Evolutionary conservation across 148 eudicot genomes (phyloP), one percentile per base, ranked within the genome.

Genomic region (Camellia sinensis): DNA sequence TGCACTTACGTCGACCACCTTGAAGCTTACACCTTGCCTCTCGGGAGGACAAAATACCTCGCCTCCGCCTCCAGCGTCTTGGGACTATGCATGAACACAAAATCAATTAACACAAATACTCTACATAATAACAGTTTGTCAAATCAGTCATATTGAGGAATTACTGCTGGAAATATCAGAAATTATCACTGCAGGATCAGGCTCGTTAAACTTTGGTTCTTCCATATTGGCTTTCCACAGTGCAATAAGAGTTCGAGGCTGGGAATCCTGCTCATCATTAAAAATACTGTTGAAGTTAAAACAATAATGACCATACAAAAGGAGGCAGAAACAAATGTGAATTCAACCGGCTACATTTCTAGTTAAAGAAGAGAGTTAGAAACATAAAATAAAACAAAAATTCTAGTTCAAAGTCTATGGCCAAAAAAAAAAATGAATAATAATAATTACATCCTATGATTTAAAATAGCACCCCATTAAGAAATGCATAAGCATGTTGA

Each of bases 141-240:
- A 67, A 46, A 19, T 67, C 56, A 62, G 76, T 80, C 12, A 70
- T 53, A 80, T 75, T 45, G 80, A 74, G 67, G 65, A 82, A 84
- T 88, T 96, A 92, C 97, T 94, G 77, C 75, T 84, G 37, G 98
- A 83, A 76, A 85, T 73, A 84, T 95, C 97, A 19, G 92, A 80
- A 52, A 93, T 84, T 79, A 89, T 64, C 40, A 91, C 98, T 11
- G 97, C 78, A 52, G 95, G 90, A 87, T 94, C 97, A 68, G 89
- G 79, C 82, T 80, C 92, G 85, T 82, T 86, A 74, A 88, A 89
- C 48, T 86, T 85, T 13, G 95, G 95, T 77, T 97, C 97, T 74
- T 91, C 98, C 91, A 97, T 75, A 77, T 80, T 87, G 83, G 99
- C 97, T 87, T 89, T 94, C 98, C 98, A 97, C 76, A 97, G 78